These are phyloP conservation scores for Fusarium falciforme DNA, from an alignment of 2,329 filamentous ascomycete species.

Conservation along the genomic window DNA sequence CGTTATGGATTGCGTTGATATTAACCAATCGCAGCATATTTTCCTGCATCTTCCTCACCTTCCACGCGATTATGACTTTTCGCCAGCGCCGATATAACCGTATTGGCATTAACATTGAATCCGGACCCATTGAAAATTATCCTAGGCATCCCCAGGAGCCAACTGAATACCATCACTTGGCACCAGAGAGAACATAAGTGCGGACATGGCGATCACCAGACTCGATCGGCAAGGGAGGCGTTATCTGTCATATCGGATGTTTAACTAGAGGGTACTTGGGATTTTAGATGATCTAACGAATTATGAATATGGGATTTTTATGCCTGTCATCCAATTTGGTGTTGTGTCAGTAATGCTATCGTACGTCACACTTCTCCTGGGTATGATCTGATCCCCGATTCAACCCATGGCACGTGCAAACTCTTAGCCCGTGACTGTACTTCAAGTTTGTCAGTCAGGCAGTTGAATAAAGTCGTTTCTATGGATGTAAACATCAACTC, in stretches of 20 bases:
- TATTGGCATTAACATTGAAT: constrained; percentile 11
- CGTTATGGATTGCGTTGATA: fast-evolving
- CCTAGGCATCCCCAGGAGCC: constrained; percentile 7
- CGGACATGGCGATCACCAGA: neutral
- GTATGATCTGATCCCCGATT: neutral
- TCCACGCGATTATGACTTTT: constrained; percentile 55
- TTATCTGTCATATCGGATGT: neutral
- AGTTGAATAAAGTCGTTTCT: neutral
- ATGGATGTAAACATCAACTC: neutral
- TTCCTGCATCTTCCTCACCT: constrained; percentile 54
- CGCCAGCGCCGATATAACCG: constrained; percentile 53
- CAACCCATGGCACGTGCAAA: neutral
- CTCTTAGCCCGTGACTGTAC: neutral
- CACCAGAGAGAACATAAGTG: neutral
- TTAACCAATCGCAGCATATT: constrained; percentile 50
- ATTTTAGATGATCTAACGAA: neutral
- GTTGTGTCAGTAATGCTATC: neutral
- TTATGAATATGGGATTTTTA: neutral
- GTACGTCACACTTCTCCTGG: neutral
- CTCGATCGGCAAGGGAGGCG: neutral
- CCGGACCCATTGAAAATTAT: neutral
- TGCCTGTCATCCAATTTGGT: neutral
- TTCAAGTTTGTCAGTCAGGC: neutral
- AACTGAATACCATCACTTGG: constrained; percentile 2
- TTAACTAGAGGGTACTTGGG: neutral